Conservation (phyloP, 768 basidiomycete genomes). For the Termitomyces bulborhizus region DNA sequence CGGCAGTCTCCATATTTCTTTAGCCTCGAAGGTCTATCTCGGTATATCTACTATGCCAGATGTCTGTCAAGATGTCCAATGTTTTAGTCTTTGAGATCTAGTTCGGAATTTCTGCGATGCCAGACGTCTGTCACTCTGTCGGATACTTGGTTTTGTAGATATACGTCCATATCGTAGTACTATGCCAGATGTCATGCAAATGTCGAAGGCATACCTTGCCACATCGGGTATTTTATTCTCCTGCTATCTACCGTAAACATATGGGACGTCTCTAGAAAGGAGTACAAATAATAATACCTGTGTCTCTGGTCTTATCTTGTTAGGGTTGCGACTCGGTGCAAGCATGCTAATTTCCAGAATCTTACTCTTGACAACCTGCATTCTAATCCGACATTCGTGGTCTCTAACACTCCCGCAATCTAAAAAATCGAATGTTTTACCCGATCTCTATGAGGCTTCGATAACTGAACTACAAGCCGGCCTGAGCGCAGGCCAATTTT, state of each 20-base stretch:
- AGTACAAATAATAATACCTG: not conserved
- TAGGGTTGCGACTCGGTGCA: not conserved
- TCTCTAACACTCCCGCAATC: not conserved
- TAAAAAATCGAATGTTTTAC: constrained; percentile 18
- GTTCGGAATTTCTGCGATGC: not conserved
- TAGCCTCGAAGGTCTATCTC: not conserved
- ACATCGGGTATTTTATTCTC: not conserved
- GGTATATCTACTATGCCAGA: not conserved
- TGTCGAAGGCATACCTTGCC: not conserved
- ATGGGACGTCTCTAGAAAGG: not conserved
- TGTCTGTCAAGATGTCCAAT: no score
- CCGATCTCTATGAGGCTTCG: constrained; percentile 59
- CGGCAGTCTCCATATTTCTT: not conserved
- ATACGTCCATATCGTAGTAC: no score
- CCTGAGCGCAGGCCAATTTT: constrained; percentile 43
- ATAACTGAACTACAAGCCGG: constrained; percentile 51
- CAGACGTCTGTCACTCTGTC: no score
- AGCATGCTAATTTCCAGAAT: not conserved
- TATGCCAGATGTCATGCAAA: not conserved
- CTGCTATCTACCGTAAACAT: not conserved
- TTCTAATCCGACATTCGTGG: not conserved
- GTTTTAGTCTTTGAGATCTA: no score
- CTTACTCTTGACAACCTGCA: not conserved
- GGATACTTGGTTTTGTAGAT: no score
- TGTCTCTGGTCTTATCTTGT: not conserved